Conservation (phyloP, 371 early-diverging fungal genomes). For the Conidiobolus incongruus region DNA sequence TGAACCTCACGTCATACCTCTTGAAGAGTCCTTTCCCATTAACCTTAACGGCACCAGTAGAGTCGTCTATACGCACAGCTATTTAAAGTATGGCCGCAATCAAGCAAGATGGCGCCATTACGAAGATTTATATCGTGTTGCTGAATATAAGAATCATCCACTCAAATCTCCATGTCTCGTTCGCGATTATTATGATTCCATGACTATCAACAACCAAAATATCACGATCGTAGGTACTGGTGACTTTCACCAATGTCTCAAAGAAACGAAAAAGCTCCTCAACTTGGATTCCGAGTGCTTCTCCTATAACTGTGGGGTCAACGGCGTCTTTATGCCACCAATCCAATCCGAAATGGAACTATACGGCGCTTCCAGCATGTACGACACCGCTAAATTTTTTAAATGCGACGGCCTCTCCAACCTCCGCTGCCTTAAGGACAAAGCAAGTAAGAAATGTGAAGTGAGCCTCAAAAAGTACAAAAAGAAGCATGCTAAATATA, state of each 20-base stretch:
- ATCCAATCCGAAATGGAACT: slow-evolving; percentile 3
- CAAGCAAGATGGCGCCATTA: slow-evolving; percentile 62
- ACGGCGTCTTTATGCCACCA: slow-evolving; percentile 3
- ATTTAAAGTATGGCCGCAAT: slow-evolving; percentile 80
- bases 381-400: not conserved
- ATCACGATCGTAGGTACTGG: slow-evolving; percentile 1
- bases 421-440: not conserved
- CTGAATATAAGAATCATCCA: slow-evolving; percentile 14
- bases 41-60: slow-evolving; percentile 15
- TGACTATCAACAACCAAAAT: no score
- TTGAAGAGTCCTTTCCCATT: slow-evolving; percentile 10
- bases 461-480: not conserved
- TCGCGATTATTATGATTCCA: not conserved
- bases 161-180: slow-evolving; percentile 1
- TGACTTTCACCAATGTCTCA: not conserved
- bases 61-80: slow-evolving; percentile 68
- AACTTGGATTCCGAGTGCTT: slow-evolving; percentile 1
- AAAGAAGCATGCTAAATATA: not conserved
- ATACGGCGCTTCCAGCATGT: slow-evolving; percentile 1
- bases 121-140: no score
- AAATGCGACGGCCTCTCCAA: not conserved
- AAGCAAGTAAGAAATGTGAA: not conserved
- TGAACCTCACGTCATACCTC: no score
- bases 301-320: slow-evolving; percentile 3
- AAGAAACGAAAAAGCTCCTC: not conserved